Base-by-base conservation (phyloP, 108 stramenopile species). In the Cyclotella cryptica region DNA sequence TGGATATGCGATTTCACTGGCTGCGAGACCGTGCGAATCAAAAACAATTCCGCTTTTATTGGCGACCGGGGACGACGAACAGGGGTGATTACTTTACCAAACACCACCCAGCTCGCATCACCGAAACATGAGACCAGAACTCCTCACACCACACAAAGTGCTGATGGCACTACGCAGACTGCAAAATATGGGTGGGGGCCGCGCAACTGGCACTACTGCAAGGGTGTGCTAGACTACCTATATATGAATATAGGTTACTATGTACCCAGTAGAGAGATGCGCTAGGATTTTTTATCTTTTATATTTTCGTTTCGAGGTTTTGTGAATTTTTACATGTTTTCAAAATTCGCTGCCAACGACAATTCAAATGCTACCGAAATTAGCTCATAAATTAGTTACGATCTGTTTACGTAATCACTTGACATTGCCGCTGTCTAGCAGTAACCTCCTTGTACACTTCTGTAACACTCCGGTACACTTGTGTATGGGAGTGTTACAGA, bases 61-160 rank as follows among this genome's bases (percentile, higher is more conserved):
- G 65, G 65, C 26, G 65, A 1, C 65, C 65, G 65, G 65, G n/a
- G 3, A 30, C 46, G 19, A 28, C 46, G 24, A 66, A 66, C 65
- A 66, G 47, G 65, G 65, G 26, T 1, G 65, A 66, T 40, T 66
- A 66, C 39, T 66, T 40, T 66, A 27, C 65, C 26, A 66, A 66
- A 30, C 65, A 66, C 47, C 65, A 66, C 65, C 65, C 65, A 26
- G 65, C 47, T 40, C 65, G 4, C 65, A 66, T 66, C 65, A 66
- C 65, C 65, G 65, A 1, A 58, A 58, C 57, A 58, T 58, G 57
- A 58, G 57, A 58, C 57, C 57, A 27, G 57, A 41, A 63, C 17
- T 63, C 39, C 62, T 41, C 39, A 63, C 40, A 41, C 62, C 44
- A 45, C 26, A 67, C 66, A 67, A 67, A 27, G 46, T 67, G 45